phyloP scores from a whole-genome alignment of 768 basidiomycete species.

The Podaxis sp. region DNA sequence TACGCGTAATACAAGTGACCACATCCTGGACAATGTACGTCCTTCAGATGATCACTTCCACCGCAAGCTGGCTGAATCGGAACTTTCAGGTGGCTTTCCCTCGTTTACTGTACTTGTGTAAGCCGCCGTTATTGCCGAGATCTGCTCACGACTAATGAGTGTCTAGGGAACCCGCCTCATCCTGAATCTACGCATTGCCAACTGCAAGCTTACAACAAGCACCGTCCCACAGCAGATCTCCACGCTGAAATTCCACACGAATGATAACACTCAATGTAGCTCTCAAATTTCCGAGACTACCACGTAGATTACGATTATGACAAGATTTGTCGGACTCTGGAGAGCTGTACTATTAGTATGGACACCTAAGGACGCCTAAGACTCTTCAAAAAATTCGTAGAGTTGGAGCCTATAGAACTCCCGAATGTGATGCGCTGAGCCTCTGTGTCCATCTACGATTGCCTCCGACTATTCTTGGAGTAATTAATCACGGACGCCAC shows the following conservation, averaged over 20 bases:
- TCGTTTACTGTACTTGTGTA: constrained; percentile 9
- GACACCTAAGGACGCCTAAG: background rate
- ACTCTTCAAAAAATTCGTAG: background rate
- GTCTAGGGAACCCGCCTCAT: constrained; percentile 2
- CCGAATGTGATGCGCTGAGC: too few species aligned
- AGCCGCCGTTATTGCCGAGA: background rate
- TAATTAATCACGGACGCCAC: background rate
- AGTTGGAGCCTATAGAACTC: background rate
- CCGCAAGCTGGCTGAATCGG: background rate
- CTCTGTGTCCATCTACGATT: too few species aligned
- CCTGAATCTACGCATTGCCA: constrained; percentile 4
- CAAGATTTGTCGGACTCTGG: background rate
- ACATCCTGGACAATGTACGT: constrained; percentile 6
- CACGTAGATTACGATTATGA: background rate
- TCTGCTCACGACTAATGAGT: background rate
- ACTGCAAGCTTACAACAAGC: background rate
- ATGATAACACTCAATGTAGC: background rate
- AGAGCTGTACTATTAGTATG: background rate
- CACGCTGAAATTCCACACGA: background rate
- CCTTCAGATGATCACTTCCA: background rate
- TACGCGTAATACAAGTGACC: background rate
- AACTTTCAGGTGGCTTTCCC: constrained; percentile 3
- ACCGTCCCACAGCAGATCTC: background rate
- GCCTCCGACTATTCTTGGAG: background rate
- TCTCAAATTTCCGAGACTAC: background rate